phyloP scores from a whole-genome alignment of 805 yeast species.

The Kodamaea jinghongensis region DNA sequence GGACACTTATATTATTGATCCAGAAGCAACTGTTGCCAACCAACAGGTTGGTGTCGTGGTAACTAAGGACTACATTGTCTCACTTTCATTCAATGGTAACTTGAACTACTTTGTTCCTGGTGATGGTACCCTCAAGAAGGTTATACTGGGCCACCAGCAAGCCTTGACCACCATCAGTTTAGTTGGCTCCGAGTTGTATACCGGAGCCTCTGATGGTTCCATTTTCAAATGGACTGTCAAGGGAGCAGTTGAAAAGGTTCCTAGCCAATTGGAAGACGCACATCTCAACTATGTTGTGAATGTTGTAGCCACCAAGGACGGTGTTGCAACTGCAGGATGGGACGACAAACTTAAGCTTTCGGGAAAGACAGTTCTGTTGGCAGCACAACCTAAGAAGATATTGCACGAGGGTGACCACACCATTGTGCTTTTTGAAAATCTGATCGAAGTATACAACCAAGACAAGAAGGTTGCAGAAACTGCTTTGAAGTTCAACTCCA shows the following conservation, averaged over 20 bases:
- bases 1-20: constrained; percentile 46
- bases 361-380: constrained; percentile 18
- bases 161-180: constrained; percentile 62
- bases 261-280: constrained; percentile 30
- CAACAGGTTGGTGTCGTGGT: constrained; percentile 82
- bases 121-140: constrained; percentile 29
- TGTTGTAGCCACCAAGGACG: constrained; percentile 28
- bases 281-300: constrained; percentile 67
- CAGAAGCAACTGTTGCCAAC: constrained; percentile 47
- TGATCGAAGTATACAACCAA: constrained; percentile 23
- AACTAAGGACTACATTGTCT: constrained; percentile 55
- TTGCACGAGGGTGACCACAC: constrained; percentile 25
- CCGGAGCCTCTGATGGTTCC: constrained; percentile 85
- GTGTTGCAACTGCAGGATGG: constrained; percentile 73
- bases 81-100: constrained; percentile 71
- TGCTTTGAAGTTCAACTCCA: constrained; percentile 19
- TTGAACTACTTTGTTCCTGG: constrained; percentile 55
- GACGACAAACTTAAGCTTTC: constrained; percentile 67
- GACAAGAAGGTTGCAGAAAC: constrained; percentile 16
- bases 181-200: constrained; percentile 31
- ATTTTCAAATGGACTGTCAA: constrained; percentile 56
- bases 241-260: constrained; percentile 16
- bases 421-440: constrained; percentile 31
- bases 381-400: constrained; percentile 37
- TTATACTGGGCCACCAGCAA: constrained; percentile 77